phyloP scores from a whole-genome alignment of 768 basidiomycete genomes.

The Mycena chlorophos region DNA sequence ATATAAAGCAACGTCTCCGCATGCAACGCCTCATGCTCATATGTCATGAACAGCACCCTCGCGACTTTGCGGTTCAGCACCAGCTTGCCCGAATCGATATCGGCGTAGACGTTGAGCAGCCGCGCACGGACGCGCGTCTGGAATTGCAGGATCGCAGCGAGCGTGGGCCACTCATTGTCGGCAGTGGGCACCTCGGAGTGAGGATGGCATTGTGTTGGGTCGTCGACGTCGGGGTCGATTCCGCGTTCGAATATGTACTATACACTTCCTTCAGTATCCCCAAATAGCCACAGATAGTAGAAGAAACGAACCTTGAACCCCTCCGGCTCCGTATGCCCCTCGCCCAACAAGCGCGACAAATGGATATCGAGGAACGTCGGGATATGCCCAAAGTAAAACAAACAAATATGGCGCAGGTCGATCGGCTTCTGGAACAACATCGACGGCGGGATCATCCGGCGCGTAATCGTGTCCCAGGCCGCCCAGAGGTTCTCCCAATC shows the following conservation, averaged over 20 bases:
- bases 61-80: conserved; percentile 64
- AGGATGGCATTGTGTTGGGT: conserved; percentile 83
- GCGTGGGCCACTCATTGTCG: conserved; percentile 85
- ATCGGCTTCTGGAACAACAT: conserved; percentile 93
- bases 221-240: conserved; percentile 93
- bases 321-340: conserved; percentile 83
- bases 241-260: conserved; percentile 88
- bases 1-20: conserved; percentile 94
- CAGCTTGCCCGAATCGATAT: conserved; percentile 53
- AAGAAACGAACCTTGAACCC: conserved; percentile 60
- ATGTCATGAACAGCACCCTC: conserved; percentile 86
- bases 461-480: conserved; percentile 83
- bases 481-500: conserved; percentile 89
- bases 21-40: conserved; percentile 89
- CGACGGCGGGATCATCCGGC: conserved; percentile 80
- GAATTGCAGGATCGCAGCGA: conserved; percentile 72
- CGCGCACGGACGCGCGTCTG: conserved; percentile 76
- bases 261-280: background rate
- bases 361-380: conserved; percentile 92
- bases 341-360: conserved; percentile 68
- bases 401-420: conserved; percentile 88
- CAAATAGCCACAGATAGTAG: conserved; percentile 2
- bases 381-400: conserved; percentile 97
- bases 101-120: conserved; percentile 69
- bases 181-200: conserved; percentile 85